phyloP scores from a whole-genome alignment of 192 early-diverging fungal genomes.

The Glomus cerebriforme region DNA sequence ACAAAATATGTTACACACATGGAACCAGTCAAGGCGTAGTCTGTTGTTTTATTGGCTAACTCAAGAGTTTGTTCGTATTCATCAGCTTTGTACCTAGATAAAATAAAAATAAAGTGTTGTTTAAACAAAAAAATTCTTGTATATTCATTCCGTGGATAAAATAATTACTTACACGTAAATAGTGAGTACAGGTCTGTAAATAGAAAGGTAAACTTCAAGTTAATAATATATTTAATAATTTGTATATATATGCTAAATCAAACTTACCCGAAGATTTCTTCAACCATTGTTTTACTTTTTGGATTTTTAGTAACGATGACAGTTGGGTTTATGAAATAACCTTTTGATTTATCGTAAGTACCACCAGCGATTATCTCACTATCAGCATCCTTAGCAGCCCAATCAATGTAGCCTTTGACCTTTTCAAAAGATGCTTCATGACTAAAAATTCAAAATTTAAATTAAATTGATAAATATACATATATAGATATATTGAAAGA shows the following conservation, averaged over 20 bases:
- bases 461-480: not conserved
- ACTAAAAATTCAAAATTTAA: not conserved
- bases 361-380: conserved; percentile 91
- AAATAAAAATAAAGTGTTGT: not conserved
- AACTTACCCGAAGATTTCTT: conserved; percentile 85
- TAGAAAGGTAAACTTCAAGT: not conserved
- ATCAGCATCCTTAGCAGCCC: conserved; percentile 64
- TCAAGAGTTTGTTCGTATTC: conserved; percentile 77
- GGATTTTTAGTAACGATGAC: conserved; percentile 86
- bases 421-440: conserved; percentile 75
- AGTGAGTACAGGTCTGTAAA: conserved; percentile 81
- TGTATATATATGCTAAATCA: not conserved
- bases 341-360: conserved; percentile 79
- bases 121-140: too few relatives aligned
- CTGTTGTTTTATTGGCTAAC: conserved; percentile 73
- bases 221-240: not conserved
- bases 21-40: conserved; percentile 89
- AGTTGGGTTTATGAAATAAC: conserved; percentile 92
- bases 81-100: conserved; percentile 56
- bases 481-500: too few relatives aligned
- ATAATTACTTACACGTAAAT: conserved; percentile 77
- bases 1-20: conserved; percentile 47
- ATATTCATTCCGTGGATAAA: too few relatives aligned
- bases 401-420: conserved; percentile 88
- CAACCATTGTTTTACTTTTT: conserved; percentile 79